A percentile compares a stretch with the other conserved stretches of the same genome.
phyloP scores from a whole-genome alignment of 495 filamentous ascomycete species.

The Penicillium steckii region DNA sequence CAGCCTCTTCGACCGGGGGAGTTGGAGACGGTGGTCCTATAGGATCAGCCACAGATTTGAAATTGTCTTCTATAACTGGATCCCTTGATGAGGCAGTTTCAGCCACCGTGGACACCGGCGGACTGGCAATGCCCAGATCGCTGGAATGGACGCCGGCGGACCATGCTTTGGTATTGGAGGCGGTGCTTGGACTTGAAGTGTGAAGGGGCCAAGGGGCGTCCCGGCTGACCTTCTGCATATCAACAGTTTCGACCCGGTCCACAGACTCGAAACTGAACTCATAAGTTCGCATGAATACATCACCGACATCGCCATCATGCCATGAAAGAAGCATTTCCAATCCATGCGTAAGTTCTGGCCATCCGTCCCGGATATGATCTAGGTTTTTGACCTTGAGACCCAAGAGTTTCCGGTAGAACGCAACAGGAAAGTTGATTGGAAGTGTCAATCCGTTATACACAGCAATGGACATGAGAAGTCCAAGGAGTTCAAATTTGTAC shows the following conservation, averaged over 20 bases:
- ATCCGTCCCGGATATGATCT: conserved; percentile 80
- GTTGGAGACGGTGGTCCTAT: conserved; percentile 22
- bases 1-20: conserved; percentile 31
- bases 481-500: conserved; percentile 89
- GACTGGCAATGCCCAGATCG: conserved; percentile 17
- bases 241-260: conserved; percentile 52
- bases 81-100: conserved; percentile 13
- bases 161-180: conserved; percentile 21
- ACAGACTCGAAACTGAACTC: conserved; percentile 77
- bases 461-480: conserved; percentile 84
- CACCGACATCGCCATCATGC: conserved; percentile 76
- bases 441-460: conserved; percentile 91
- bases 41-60: conserved; percentile 19
- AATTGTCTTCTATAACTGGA: conserved; percentile 15
- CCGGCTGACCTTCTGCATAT: conserved; percentile 50
- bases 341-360: conserved; percentile 75
- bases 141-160: conserved; percentile 23
- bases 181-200: background rate
- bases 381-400: conserved; percentile 61
- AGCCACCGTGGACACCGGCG: conserved; percentile 26
- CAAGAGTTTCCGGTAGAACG: conserved; percentile 79
- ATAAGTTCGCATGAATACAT: conserved; percentile 78
- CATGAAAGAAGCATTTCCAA: conserved; percentile 70
- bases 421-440: conserved; percentile 81
- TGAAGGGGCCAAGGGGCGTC: conserved; percentile 39